phyloP scores from a whole-genome alignment of 257 asterid species.

The Solanum boliviense region DNA sequence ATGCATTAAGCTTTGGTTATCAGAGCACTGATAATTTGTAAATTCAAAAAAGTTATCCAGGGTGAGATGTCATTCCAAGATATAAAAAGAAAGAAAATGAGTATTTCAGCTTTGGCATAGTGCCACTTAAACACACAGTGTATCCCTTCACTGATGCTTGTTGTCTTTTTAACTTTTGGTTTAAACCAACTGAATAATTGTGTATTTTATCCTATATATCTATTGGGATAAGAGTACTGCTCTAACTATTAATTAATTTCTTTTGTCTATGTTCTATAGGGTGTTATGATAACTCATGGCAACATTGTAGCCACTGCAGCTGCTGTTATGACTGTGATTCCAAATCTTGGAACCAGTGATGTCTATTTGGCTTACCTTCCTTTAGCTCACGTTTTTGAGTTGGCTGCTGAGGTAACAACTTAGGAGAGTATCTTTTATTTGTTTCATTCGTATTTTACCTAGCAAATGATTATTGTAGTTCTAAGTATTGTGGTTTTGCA shows the following conservation, averaged over 20 bases:
- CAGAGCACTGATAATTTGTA: not conserved
- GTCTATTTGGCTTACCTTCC: conserved; percentile 84
- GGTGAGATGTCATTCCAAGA: not conserved
- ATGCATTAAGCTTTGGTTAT: not conserved
- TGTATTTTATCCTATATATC: not conserved
- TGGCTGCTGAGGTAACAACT: conserved; percentile 80
- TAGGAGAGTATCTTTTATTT: not conserved
- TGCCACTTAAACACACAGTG: not conserved
- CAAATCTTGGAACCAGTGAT: conserved; percentile 55
- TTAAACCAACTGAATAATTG: not conserved
- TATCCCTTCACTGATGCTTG: not conserved
- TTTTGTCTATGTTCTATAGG: conserved; percentile 26
- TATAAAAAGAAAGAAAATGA: not conserved
- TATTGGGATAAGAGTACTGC: not conserved
- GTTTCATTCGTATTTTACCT: not conserved
- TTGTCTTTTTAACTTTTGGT: not conserved
- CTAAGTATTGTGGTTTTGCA: conserved; percentile 29
- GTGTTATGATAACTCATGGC: conserved; percentile 94
- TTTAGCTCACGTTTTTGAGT: conserved; percentile 85
- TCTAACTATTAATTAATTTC: not conserved
- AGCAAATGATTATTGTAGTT: not conserved
- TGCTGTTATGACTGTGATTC: conserved; percentile 83
- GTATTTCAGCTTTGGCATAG: not conserved
- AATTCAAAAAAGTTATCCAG: not conserved
- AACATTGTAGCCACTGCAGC: conserved; percentile 87